Conservation (phyloP, 495 filamentous ascomycete species). For the Lasiosphaeriaceae sp. region DNA sequence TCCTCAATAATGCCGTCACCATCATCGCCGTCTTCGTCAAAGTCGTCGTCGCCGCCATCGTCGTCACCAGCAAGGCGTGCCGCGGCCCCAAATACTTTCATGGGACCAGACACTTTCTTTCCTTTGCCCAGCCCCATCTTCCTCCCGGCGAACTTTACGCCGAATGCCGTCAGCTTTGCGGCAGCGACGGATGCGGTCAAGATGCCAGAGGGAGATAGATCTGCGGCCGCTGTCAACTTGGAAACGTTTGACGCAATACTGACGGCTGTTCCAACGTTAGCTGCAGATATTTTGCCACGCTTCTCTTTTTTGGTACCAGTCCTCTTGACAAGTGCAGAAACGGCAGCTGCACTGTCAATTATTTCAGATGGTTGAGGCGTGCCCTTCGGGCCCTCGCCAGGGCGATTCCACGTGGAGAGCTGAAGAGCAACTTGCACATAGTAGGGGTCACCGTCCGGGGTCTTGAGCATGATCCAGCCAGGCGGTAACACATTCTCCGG, state of each 20-base stretch:
- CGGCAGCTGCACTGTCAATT: too few species aligned
- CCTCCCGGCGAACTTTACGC: slow-evolving; percentile 8
- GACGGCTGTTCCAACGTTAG: slow-evolving; percentile 1
- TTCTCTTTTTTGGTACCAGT: neutral
- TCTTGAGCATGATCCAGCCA: slow-evolving; percentile 7
- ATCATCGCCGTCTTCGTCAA: neutral
- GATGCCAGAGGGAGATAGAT: slow-evolving; percentile 4
- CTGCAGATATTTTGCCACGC: neutral
- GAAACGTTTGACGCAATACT: slow-evolving; percentile 4
- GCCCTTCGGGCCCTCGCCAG: neutral
- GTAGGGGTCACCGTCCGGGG: slow-evolving; percentile 6
- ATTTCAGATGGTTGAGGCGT: too few species aligned
- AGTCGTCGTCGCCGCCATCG: slow-evolving; percentile 3
- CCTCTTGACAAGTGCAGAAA: too few species aligned
- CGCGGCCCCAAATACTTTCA: neutral
- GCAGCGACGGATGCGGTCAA: slow-evolving; percentile 6
- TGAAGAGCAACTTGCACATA: slow-evolving; percentile 5
- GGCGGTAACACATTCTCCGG: neutral
- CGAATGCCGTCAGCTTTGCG: slow-evolving; percentile 5
- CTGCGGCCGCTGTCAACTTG: slow-evolving; percentile 3
- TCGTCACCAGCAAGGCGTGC: slow-evolving; percentile 6
- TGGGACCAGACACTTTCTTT: neutral
- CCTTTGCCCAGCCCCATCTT: slow-evolving; percentile 6
- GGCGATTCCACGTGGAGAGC: slow-evolving; percentile 6
- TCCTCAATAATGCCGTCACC: neutral